These are phyloP conservation scores for Botryotinia calthae DNA, from an alignment of 2,329 filamentous ascomycete species.

Conservation along the genomic window DNA sequence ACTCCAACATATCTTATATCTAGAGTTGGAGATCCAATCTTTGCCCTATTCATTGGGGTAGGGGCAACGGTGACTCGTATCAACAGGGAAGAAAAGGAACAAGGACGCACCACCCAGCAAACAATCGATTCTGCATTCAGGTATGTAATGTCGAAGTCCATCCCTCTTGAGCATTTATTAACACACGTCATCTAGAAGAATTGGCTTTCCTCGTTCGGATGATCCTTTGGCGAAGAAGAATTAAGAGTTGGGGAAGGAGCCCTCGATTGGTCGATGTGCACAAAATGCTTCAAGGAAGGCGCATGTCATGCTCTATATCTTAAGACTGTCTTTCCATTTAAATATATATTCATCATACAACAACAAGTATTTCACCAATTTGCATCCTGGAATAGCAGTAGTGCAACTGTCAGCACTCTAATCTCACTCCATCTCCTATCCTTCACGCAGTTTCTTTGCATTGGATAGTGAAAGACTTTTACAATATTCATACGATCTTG, in stretches of 20 bases:
- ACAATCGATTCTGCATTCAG: conserved; percentile 38
- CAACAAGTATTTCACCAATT: conserved; percentile 13
- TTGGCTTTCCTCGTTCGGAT: conserved; percentile 22
- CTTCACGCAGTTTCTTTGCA: neutral
- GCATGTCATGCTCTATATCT: conserved; percentile 1
- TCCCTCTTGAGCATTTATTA: neutral
- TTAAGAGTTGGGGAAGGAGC: conserved; percentile 16
- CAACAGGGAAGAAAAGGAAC: conserved; percentile 51
- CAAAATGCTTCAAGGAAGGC: conserved; percentile 13
- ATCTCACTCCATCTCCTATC: conserved; percentile 16
- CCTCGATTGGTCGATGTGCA: neutral
- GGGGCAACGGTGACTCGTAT: conserved; percentile 53
- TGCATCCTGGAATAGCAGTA: conserved; percentile 8
- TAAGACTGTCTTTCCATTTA: neutral
- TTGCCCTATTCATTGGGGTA: conserved; percentile 51
- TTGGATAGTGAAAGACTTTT: conserved; percentile 15
- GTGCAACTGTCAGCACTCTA: conserved; percentile 15
- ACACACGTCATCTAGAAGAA: conserved; percentile 19
- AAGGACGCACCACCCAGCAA: conserved; percentile 33
- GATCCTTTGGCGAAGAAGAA: conserved; percentile 18
- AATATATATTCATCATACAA: neutral
- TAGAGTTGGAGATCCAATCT: conserved; percentile 53
- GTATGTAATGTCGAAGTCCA: conserved; percentile 24
- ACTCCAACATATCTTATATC: conserved; percentile 37
- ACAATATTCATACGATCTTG: conserved; percentile 7